These are phyloP conservation scores for Micractinium conductrix DNA, from an alignment of 139 green algal species.

Conservation along the genomic window DNA sequence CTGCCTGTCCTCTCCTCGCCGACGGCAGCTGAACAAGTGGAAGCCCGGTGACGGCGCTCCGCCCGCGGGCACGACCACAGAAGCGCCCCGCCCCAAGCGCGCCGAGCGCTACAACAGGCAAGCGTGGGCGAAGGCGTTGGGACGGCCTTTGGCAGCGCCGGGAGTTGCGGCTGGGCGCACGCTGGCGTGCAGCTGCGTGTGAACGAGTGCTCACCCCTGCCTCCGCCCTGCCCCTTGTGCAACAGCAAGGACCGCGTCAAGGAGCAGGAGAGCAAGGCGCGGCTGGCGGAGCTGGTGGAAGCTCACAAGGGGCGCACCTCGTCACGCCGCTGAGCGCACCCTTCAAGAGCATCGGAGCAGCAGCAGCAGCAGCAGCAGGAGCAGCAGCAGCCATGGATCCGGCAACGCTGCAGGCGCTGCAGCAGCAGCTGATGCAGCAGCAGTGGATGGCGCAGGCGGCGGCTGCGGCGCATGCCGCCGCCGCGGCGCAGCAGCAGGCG, in stretches of 20 bases:
- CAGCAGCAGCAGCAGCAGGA: background rate
- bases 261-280: constrained; percentile 20
- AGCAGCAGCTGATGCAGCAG: background rate
- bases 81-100: constrained; percentile 4
- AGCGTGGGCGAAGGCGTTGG: too few species aligned
- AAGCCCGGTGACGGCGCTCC: constrained; percentile 4
- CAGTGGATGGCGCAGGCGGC: background rate
- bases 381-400: background rate
- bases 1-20: background rate
- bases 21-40: constrained; percentile 20
- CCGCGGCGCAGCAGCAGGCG: background rate
- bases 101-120: constrained; percentile 8
- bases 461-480: background rate
- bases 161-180: too few species aligned
- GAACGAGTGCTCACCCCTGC: too few species aligned
- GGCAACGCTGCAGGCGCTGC: background rate
- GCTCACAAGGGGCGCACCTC: background rate
- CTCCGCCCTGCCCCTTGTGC: too few species aligned
- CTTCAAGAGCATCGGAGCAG: background rate
- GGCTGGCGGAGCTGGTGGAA: constrained; percentile 25
- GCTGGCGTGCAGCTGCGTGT: too few species aligned
- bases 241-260: too few species aligned
- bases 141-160: too few species aligned
- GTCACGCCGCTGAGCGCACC: too few species aligned
- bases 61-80: background rate